Evolutionary conservation across 495 filamentous ascomycete genomes (phyloP), one percentile per base, ranked within the genome.

Genomic region (Wilcoxina mikolae): DNA sequence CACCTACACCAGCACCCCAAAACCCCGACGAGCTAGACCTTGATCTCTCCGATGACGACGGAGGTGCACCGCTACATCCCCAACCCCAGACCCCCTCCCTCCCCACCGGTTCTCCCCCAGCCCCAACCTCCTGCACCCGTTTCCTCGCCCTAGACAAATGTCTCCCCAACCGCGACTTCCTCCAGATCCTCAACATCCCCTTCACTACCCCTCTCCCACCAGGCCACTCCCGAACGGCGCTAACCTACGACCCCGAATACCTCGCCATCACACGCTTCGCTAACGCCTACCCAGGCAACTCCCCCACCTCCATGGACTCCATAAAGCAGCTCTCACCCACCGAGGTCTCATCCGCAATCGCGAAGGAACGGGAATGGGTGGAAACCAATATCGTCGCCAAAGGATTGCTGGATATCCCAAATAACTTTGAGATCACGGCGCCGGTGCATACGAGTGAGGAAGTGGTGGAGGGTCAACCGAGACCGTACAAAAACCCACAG

Each of bases 61-160:
- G 18, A 12, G 28, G 5, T 2, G 2, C 20, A 22, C n/a, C 15
- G 42, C 10, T 53, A 52, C 60, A 55, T 54, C 23, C 23, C 45
- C 27, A 12, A 59, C 39, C 60, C 65, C 20, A 38, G 55, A 48
- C 55, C 61, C 11, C 22, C 61, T 18, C 44, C 58, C 7, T 48
- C 56, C 54, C 33, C 29, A 43, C 11, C 56, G 50, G 48, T 38
- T 39, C 59, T 7, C 23, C 23, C 4, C 33, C 33, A 54, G 18
- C 46, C 46, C 17, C 7, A 12, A 95, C 94, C 67, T 78, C 69
- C 3, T 74, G 72, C n/a, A 93, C 87, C 1, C 71, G 78, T 25
- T 98, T 98, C 68, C 75, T 98, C 4, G 85, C 91, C 1, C 70
- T 98, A 5, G 87, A 95, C 69, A 98, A 98, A 65, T 87, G 83